These are phyloP conservation scores for Fusarium papillatum DNA, from an alignment of 2,329 filamentous ascomycete genomes.

Conservation along the genomic window DNA sequence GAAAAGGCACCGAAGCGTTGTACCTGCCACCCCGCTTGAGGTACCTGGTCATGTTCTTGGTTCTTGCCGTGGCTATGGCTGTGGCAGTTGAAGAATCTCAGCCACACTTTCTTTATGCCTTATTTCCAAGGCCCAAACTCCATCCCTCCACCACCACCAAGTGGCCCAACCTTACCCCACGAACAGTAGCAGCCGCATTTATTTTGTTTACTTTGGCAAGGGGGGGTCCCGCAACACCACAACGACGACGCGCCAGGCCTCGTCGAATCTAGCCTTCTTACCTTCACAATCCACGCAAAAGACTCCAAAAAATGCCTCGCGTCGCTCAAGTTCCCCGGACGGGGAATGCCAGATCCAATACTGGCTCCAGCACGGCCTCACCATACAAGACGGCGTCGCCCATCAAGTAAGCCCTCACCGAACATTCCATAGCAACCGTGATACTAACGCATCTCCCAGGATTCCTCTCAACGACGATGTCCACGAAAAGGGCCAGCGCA, in stretches of 20 bases:
- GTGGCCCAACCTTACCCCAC: conserved; percentile 30
- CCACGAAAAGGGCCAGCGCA: conserved; percentile 88
- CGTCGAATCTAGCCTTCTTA: conserved; percentile 33
- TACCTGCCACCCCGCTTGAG: neutral
- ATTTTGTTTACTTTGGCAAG: conserved; percentile 49
- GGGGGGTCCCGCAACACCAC: conserved; percentile 41
- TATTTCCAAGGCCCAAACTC: conserved; percentile 24
- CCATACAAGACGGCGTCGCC: conserved; percentile 71
- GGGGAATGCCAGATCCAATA: conserved; percentile 60
- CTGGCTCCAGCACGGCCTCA: conserved; percentile 61
- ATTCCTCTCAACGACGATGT: conserved; percentile 98
- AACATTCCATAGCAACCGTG: conserved; percentile 21
- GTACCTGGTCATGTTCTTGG: neutral
- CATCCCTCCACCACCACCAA: neutral
- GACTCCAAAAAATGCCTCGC: conserved; percentile 64
- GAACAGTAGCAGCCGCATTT: conserved; percentile 32
- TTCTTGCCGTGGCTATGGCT: neutral
- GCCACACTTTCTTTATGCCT: conserved; percentile 34
- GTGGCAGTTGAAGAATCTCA: conserved; percentile 1
- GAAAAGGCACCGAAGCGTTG: neutral
- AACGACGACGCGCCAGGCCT: conserved; percentile 45
- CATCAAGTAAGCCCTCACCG: conserved; percentile 62
- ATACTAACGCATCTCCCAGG: conserved; percentile 58
- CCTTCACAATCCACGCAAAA: conserved; percentile 30
- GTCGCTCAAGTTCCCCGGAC: conserved; percentile 68